Base-by-base conservation (phyloP, 352 stramenopile genomes). In the Phytophthora foliorum region DNA sequence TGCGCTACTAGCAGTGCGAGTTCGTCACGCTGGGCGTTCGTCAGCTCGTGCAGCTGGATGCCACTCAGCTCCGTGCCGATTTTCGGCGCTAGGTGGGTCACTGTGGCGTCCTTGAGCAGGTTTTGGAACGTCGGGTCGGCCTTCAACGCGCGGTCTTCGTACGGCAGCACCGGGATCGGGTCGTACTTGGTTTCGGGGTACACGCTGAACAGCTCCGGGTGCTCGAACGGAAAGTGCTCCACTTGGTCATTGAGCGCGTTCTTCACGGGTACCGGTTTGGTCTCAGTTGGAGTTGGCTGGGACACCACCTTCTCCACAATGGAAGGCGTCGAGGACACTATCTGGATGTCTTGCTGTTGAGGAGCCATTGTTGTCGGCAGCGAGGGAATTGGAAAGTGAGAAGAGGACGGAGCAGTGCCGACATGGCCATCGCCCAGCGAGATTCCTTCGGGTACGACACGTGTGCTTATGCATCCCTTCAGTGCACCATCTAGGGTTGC, bases 301-400 rank as follows among this genome's bases (percentile, higher is more conserved):
- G 38, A 6, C 38, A 45, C 19, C 13, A 41, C 38, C 22, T 54
- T 65, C 16, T 63, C 21, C 13, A 52, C 32, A 17, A 58, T 14
- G 9, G 34, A 27, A 51, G 61, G n/a, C 2, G 34, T 66, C n/a
- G 55, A 25, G 17, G 6, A 29, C 16, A 49, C 32, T 1, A 22
- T 61, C 21, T 67, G 60, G 6, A 16, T 19, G 39, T 67, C 60
- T 65, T 66, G 63, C 14, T 70, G 63, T 58, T 70, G 63, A 58
- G 63, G 63, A 29, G 63, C 63, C 63, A 70, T 80, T 75, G 63
- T 63, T 72, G 55, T 60, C 63, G 63, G 39, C 7, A 31, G 22
- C 9, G n/a, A 48, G 54, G 42, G 19, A 64, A 70, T 65, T 70
- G 38, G 48, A 64, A 65, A 70, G 39, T 70, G 63, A 68, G 38